Percentiles rank a stretch among this genome's conserved stretches.
Conservation (phyloP, 192 early-diverging fungal genomes). For the Helicostylum pulchrum region DNA sequence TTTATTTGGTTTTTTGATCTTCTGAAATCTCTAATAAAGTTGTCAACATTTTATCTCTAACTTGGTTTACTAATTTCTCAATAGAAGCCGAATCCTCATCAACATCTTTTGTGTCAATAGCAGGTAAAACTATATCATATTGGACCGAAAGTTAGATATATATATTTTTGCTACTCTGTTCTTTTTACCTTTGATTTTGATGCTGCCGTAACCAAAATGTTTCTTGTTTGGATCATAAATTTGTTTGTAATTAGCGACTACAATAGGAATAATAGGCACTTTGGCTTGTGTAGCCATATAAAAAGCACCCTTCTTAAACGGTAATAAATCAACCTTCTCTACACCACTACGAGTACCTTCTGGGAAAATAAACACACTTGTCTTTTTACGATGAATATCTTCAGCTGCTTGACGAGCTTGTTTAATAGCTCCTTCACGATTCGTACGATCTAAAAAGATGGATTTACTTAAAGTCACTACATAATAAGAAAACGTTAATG, state of each 20-base stretch:
- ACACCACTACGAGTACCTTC: constrained; percentile 86
- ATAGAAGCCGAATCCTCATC: constrained; percentile 40
- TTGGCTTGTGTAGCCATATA: constrained; percentile 83
- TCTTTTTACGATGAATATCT: constrained; percentile 69
- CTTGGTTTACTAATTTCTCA: constrained; percentile 41
- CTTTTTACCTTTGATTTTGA: constrained; percentile 53
- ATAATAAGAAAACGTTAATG: neutral
- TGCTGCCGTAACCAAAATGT: constrained; percentile 47
- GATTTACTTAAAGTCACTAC: constrained; percentile 74
- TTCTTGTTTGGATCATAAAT: constrained; percentile 54
- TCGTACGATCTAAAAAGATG: constrained; percentile 86
- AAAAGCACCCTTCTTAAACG: constrained; percentile 98
- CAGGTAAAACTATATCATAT: constrained; percentile 48
- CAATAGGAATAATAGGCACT: constrained; percentile 86
- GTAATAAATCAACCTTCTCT: constrained; percentile 66
- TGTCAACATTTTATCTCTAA: constrained; percentile 51
- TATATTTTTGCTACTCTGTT: neutral
- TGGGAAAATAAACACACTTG: constrained; percentile 83
- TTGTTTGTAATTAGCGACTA: constrained; percentile 67
- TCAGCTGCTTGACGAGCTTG: constrained; percentile 72
- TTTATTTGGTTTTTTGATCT: too few relatives aligned
- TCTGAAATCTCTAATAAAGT: constrained; percentile 50
- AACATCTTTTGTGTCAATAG: constrained; percentile 46
- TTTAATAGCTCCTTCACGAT: constrained; percentile 72
- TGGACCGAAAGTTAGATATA: neutral